These are phyloP conservation scores for Colletotrichum tabaci DNA, from an alignment of 2,329 filamentous ascomycete genomes.

Conservation along the genomic window DNA sequence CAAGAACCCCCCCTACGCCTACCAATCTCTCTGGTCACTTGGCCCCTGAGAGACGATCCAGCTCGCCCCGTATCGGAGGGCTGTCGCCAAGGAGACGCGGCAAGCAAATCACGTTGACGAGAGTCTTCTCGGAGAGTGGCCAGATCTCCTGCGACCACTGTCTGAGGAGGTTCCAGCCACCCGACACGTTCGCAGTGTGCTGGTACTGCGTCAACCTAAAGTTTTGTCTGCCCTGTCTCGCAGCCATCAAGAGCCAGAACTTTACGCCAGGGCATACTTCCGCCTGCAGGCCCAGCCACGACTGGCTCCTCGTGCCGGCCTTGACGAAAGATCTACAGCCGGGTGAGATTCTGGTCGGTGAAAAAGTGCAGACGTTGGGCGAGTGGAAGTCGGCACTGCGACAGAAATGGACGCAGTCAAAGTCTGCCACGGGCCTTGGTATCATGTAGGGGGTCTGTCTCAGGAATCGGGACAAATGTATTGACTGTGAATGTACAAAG, in stretches of 20 bases:
- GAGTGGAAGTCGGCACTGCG: conserved; percentile 55
- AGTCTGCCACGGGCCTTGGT: conserved; percentile 20
- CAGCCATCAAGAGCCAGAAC: conserved; percentile 48
- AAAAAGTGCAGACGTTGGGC: conserved; percentile 50
- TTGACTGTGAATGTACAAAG: neutral
- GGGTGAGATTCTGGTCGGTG: conserved; percentile 57
- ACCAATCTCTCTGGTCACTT: conserved; percentile 49
- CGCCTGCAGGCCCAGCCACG: conserved; percentile 51
- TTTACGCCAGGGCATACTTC: conserved; percentile 46
- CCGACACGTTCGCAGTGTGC: conserved; percentile 54
- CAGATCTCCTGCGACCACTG: conserved; percentile 54
- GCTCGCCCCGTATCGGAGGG: conserved; percentile 36
- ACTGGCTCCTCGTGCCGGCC: conserved; percentile 57
- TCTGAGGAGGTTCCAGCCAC: conserved; percentile 51
- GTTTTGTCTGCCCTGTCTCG: conserved; percentile 55
- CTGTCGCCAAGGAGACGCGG: conserved; percentile 33
- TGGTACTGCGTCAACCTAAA: conserved; percentile 55
- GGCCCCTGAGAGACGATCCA: conserved; percentile 40
- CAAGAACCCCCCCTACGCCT: conserved; percentile 51
- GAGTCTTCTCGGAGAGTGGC: conserved; percentile 38
- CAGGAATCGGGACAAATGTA: neutral
- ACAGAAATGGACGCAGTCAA: conserved; percentile 43
- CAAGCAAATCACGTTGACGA: conserved; percentile 46
- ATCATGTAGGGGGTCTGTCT: neutral
- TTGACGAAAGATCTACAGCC: conserved; percentile 53